Evolutionary conservation across 192 early-diverging fungal species (phyloP).

Genomic region (Linnemannia hyalina): DNA sequence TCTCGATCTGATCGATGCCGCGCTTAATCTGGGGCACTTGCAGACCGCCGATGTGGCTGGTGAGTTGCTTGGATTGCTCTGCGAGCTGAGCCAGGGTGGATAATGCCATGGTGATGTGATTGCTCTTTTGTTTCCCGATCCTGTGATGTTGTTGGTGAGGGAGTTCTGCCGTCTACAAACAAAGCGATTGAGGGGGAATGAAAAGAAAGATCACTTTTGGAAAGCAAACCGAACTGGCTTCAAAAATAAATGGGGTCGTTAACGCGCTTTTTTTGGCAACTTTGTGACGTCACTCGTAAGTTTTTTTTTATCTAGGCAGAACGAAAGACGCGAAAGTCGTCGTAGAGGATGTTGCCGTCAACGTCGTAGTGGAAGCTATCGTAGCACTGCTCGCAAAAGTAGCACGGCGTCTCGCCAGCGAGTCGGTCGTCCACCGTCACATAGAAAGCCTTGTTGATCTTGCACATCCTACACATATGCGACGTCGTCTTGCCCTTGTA

Average conservation of each 20-base stretch:
- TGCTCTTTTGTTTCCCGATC: not conserved
- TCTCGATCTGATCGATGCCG: slow-evolving; percentile 90
- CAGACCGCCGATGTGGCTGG: slow-evolving; percentile 74
- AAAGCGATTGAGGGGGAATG: not conserved
- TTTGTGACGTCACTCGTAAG: no score
- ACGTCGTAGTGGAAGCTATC: slow-evolving; percentile 75
- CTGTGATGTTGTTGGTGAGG: not conserved
- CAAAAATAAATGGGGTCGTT: no score
- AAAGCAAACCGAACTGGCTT: not conserved
- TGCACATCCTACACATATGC: slow-evolving; percentile 76
- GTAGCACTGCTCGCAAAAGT: slow-evolving; percentile 82
- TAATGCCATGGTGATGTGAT: slow-evolving; percentile 25
- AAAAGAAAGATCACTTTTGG: not conserved
- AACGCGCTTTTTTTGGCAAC: not conserved
- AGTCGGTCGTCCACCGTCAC: slow-evolving; percentile 79
- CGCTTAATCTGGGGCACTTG: slow-evolving; percentile 85
- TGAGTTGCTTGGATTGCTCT: slow-evolving; percentile 82
- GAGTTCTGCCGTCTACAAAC: not conserved
- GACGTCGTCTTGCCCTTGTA: slow-evolving; percentile 66
- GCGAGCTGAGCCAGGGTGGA: slow-evolving; percentile 69
- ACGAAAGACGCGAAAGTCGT: slow-evolving; percentile 57
- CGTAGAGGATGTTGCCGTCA: slow-evolving; percentile 66
- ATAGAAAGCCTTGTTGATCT: slow-evolving; percentile 68
- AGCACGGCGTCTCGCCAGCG: slow-evolving; percentile 75
- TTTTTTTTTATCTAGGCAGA: no score